Evolutionary conservation across 306 rosid genomes (phyloP), one percentile per base, ranked within the genome.

Genomic region (Dalbergia cochinchinensis): DNA sequence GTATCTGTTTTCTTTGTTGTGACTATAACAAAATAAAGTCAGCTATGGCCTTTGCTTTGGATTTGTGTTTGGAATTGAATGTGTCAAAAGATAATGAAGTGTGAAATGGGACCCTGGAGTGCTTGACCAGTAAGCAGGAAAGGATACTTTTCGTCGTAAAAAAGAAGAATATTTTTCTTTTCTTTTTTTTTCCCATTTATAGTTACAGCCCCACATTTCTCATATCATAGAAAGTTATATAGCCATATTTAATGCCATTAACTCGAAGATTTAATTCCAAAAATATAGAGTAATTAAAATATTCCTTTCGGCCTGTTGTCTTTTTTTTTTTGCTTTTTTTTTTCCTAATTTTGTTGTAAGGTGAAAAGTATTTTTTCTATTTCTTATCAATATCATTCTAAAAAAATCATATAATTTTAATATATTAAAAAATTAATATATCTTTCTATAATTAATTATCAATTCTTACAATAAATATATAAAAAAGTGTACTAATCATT

Each of bases 71-170:
- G 47, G 83, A 78, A 67, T 78, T 74, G 84, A 83, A 67, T 5
- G 37, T 74, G 81, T 84, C 78, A 74, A 83, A 67, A 67, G 80
- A 73, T 73, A 13, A 71, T 45, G 66, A 16, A 67, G 39, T 1
- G 33, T 26, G 60, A 34, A 47, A 71, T 77, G 79, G 73, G 73
- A 71, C 37, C 3, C 39, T 20, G 72, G 66, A 33, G 42, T 73
- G 68, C 66, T 83, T 78, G 86, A 83, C 76, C 35, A 63, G 63
- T 70, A 31, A 2, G 53, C 4, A n/a, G n/a, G n/a, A n/a, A n/a
- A n/a, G n/a, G n/a, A n/a, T 11, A 5, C 19, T n/a, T 53, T 31
- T 31, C 16, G 5, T 9, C 8, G 4, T 45, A 53, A 34, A 64
- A 64, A 68, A 37, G 47, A 42, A 42, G 11, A 42, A 42, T 42